Evolutionary conservation across 2,329 filamentous ascomycete genomes (phyloP).

Genomic region (Monosporascus sp.): DNA sequence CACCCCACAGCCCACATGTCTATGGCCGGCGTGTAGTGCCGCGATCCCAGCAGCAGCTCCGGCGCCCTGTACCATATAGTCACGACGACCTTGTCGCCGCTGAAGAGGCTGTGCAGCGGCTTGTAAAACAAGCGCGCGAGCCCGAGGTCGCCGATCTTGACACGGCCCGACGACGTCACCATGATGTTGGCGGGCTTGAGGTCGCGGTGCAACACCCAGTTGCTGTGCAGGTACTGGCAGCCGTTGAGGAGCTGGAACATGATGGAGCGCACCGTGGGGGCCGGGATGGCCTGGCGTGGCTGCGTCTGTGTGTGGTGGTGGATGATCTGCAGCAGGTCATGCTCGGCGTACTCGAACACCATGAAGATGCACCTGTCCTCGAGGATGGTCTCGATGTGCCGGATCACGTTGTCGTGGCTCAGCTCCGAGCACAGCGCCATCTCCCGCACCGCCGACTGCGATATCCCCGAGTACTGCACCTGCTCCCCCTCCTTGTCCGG

Average conservation of each 20-base stretch:
- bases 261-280: conserved; percentile 84
- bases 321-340: conserved; percentile 95
- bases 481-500: conserved; percentile 96
- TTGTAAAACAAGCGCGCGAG: conserved; percentile 92
- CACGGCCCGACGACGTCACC: conserved; percentile 83
- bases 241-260: conserved; percentile 95
- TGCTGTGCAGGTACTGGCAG: conserved; percentile 87
- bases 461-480: conserved; percentile 93
- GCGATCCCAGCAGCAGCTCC: conserved; percentile 82
- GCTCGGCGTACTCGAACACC: conserved; percentile 98
- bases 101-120: conserved; percentile 84
- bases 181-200: conserved; percentile 98
- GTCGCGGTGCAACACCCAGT: conserved; percentile 96
- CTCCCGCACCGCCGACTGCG: conserved; percentile 92
- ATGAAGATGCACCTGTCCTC: conserved; percentile 99
- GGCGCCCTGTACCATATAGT: conserved; percentile 99
- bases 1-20: conserved; percentile 98
- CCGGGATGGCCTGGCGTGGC: conserved; percentile 80
- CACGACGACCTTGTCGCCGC: conserved; percentile 95
- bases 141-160: conserved; percentile 92
- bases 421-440: conserved; percentile 96
- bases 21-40: conserved; percentile 96
- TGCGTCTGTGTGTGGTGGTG: conserved; percentile 87
- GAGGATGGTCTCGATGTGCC: conserved; percentile 88
- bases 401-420: conserved; percentile 81